Percentiles rank a stretch among this genome's conserved stretches.
These are phyloP conservation scores for Wallacemonas rigidus DNA, from an alignment of 208 protist species.

Conservation along the genomic window DNA sequence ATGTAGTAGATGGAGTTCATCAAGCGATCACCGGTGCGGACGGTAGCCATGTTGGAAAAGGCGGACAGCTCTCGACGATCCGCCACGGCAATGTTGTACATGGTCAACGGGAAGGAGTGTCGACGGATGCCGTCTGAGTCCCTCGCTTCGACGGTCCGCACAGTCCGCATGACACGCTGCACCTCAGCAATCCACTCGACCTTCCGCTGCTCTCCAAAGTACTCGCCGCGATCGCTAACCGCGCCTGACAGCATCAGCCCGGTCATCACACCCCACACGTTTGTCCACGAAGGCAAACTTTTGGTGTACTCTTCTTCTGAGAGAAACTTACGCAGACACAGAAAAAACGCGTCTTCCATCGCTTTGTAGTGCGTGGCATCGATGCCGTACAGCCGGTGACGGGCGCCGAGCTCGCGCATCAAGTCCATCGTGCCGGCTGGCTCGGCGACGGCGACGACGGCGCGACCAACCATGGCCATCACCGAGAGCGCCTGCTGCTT, in stretches of 20 bases:
- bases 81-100: constrained; percentile 31
- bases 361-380: constrained; percentile 15
- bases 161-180: not conserved
- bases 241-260: constrained; percentile 12
- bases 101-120: constrained; percentile 30
- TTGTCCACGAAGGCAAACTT: constrained; percentile 18
- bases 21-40: constrained; percentile 21
- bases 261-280: constrained; percentile 21
- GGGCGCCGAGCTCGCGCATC: constrained; percentile 29
- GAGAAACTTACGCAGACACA: constrained; percentile 15
- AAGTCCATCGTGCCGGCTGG: constrained; percentile 25
- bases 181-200: constrained; percentile 18
- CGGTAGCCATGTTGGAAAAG: constrained; percentile 26
- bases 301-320: not conserved
- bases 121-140: constrained; percentile 2
- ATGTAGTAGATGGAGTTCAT: constrained; percentile 33
- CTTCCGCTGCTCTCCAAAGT: constrained; percentile 17
- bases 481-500: constrained; percentile 15
- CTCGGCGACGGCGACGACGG: constrained; percentile 22
- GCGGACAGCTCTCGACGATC: constrained; percentile 15
- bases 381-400: constrained; percentile 28
- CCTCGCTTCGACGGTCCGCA: constrained; percentile 23
- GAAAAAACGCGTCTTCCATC: constrained; percentile 24
- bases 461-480: constrained; percentile 30
- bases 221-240: constrained; percentile 14